Conservation (phyloP, 1,139 yeast genomes). For the Kodamaea ohmeri region DNA sequence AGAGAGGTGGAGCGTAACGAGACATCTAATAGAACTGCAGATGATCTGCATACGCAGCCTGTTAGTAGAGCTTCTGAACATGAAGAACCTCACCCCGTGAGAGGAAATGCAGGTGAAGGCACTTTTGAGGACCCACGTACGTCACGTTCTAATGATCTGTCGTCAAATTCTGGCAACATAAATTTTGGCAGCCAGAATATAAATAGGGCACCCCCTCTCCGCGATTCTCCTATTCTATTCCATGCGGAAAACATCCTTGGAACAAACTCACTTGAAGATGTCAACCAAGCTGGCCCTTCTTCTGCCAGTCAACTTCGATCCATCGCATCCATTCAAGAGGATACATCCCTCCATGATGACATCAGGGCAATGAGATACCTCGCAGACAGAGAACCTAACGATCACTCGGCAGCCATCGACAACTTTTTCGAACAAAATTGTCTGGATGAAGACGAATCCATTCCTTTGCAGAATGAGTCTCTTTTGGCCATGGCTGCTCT, state of each 20-base stretch:
- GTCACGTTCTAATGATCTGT: too few species aligned
- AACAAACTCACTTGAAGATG: neutral
- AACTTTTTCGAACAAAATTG: conserved; percentile 4
- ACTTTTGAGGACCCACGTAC: too few species aligned
- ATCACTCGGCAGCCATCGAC: conserved; percentile 8
- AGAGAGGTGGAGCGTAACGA: too few species aligned
- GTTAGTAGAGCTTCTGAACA: too few species aligned
- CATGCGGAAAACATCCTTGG: neutral
- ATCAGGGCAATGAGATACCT: neutral
- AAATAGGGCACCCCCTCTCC: too few species aligned
- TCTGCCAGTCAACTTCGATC: neutral
- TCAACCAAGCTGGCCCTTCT: neutral
- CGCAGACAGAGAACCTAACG: neutral
- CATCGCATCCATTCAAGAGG: neutral
- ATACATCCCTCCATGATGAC: neutral
- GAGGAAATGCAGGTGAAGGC: too few species aligned
- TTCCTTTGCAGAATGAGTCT: neutral
- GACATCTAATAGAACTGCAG: too few species aligned
- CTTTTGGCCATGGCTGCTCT: conserved; percentile 5
- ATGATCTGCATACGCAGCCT: too few species aligned
- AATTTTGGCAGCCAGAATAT: neutral
- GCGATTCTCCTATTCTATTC: neutral
- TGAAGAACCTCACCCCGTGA: too few species aligned
- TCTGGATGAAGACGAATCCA: neutral
- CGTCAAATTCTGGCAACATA: neutral